Percentiles rank a stretch among this genome's conserved stretches.
Conservation (phyloP, 441 rosid genomes). For the Populus tomentosa region DNA sequence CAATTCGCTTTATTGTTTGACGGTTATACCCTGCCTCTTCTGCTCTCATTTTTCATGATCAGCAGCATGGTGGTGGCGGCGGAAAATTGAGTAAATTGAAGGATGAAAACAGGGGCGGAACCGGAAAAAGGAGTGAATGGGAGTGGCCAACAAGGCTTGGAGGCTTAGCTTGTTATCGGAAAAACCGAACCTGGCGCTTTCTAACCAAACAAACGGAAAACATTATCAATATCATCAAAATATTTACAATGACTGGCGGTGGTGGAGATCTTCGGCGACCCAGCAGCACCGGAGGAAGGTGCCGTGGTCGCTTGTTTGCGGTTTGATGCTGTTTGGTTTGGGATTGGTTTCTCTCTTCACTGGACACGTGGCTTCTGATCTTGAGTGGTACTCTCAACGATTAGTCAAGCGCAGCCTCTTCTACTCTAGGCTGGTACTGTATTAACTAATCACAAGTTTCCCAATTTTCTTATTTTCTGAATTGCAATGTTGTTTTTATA, state of each 20-base stretch:
- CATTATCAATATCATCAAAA: slow-evolving; percentile 9
- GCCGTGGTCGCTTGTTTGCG: slow-evolving; percentile 74
- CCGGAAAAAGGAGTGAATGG: slow-evolving; percentile 32
- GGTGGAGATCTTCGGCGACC: slow-evolving; percentile 39
- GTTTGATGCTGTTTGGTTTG: slow-evolving; percentile 74
- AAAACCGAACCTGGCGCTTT: slow-evolving; percentile 45
- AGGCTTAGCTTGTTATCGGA: slow-evolving; percentile 45
- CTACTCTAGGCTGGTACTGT: slow-evolving; percentile 42
- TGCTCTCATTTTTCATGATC: background rate
- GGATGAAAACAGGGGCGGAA: slow-evolving; percentile 33
- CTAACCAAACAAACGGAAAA: slow-evolving; percentile 39
- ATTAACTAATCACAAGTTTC: slow-evolving; percentile 11
- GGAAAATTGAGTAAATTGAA: slow-evolving; percentile 23
- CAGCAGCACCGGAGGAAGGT: slow-evolving; percentile 42
- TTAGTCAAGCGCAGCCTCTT: slow-evolving; percentile 47
- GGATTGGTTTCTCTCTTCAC: slow-evolving; percentile 91
- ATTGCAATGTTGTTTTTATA: background rate
- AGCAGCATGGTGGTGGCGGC: background rate
- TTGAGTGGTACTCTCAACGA: slow-evolving; percentile 94
- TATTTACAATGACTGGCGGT: slow-evolving; percentile 22
- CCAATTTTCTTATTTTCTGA: background rate
- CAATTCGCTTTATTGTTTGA: background rate
- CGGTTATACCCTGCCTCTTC: background rate
- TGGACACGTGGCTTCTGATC: slow-evolving; percentile 90
- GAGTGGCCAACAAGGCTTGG: slow-evolving; percentile 47